Evolutionary conservation across 1,284 basidiomycete genomes (phyloP), one percentile per base, ranked within the genome.

Genomic region (Hemileccinum hortonii): DNA sequence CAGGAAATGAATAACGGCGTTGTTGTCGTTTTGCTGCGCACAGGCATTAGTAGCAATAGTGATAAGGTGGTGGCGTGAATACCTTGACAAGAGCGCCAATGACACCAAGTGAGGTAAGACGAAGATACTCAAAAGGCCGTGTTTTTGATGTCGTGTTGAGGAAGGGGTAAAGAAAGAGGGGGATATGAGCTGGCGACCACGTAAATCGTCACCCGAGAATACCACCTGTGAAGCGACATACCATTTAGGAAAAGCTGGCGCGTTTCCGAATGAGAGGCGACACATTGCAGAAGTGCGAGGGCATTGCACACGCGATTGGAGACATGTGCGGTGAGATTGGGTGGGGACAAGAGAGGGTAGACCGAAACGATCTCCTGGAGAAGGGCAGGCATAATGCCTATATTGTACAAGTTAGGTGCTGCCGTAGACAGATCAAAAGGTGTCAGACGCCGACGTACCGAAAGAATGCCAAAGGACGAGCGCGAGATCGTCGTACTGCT

Each of bases 221-320:
- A 26, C 22, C 16, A 16, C 12, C 44, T 1, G 14, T 15, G 40
- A 22, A 44, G 22, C 9, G 26, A 67, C 79, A 47, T 51, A 92
- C 92, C 92, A 67, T 91, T 93, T 41, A 98, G 77, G 73, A 98
- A 98, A 21, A 97, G 80, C 59, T 93, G 90, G 51, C 94, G 81
- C 4, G 94, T 98, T 63, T 98, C 95, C 3, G 91, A 83, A 69
- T 98, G 94, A 53, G 92, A 95, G 19, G 95, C 97, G 35, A 99
- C 97, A 68, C 97, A 99, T 76, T 99, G 97, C 44, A 99, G 77
- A 42, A 99, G 83, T 7, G 97, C 97, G 36, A 99, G 85, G 16
- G 97, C 97, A 71, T 99, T 99, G 79, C 97, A 99, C 42, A 99
- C 97, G 48, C 97, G 87, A 71, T 99, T 99, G n/a, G 94, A 97